Conservation (phyloP, 257 asterid genomes). For the Nyctanthes arbortristis region DNA sequence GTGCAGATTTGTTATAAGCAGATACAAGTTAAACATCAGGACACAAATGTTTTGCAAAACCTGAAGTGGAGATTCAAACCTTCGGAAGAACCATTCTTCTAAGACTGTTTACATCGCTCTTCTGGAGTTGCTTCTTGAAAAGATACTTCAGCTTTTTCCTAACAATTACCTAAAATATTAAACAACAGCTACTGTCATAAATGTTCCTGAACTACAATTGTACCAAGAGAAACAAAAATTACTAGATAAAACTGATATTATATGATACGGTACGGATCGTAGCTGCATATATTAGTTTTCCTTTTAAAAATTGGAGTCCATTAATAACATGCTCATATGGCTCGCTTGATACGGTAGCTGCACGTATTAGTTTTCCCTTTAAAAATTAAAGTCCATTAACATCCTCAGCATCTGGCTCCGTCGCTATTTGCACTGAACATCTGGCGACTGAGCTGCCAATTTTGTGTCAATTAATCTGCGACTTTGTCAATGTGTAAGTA, state of each 20-base stretch:
- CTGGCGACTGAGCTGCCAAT: neutral
- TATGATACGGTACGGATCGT: neutral
- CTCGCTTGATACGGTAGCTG: too few relatives aligned
- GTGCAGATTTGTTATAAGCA: neutral
- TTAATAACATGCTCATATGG: neutral
- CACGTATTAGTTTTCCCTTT: neutral
- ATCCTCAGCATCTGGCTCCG: neutral
- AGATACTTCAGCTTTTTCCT: slow-evolving; percentile 38
- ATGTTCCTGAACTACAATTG: neutral
- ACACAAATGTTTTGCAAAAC: neutral
- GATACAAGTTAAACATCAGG: neutral
- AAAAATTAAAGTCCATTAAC: neutral
- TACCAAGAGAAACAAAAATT: neutral
- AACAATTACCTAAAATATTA: slow-evolving; percentile 35
- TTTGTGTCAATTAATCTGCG: neutral
- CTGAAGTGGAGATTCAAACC: slow-evolving; percentile 25
- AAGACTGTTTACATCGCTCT: slow-evolving; percentile 48
- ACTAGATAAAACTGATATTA: neutral
- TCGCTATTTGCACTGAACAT: neutral
- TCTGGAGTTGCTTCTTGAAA: slow-evolving; percentile 59
- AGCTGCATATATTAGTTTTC: neutral
- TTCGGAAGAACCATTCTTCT: slow-evolving; percentile 58
- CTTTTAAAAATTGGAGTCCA: neutral
- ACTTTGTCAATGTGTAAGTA: neutral
- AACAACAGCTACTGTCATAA: neutral